These are phyloP conservation scores for Rosa rugosa DNA, from an alignment of 306 rosid genomes.

Conservation along the genomic window DNA sequence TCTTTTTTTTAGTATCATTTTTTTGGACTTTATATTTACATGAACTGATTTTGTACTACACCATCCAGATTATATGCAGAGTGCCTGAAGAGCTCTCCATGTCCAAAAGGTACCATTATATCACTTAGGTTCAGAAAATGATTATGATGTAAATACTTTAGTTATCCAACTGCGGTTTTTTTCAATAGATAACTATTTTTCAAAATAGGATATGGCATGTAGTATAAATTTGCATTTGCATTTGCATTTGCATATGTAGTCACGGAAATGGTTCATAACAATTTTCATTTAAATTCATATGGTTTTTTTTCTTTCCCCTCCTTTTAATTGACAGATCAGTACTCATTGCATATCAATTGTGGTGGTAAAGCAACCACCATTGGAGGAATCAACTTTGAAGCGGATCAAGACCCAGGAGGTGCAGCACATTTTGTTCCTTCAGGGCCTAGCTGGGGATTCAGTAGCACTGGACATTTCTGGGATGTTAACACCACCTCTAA, in stretches of 20 bases:
- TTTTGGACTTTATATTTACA: background rate
- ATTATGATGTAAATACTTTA: background rate
- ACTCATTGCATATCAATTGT: slow-evolving; percentile 15
- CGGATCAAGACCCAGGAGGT: background rate
- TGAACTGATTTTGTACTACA: background rate
- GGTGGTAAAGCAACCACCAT: slow-evolving; percentile 1
- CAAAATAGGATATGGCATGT: background rate
- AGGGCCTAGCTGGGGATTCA: slow-evolving; percentile 42
- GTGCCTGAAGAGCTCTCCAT: slow-evolving; percentile 5
- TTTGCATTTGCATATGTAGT: background rate
- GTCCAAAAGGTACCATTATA: slow-evolving; percentile 25
- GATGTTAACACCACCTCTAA: slow-evolving; percentile 20
- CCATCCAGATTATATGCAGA: background rate
- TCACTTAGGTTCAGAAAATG: background rate
- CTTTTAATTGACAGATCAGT: background rate
- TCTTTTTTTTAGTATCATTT: background rate
- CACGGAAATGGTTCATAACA: background rate
- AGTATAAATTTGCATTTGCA: background rate
- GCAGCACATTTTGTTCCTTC: background rate
- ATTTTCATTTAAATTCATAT: background rate
- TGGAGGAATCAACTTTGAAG: background rate
- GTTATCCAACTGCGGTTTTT: background rate
- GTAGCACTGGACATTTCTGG: slow-evolving; percentile 51
- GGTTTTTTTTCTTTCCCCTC: background rate
- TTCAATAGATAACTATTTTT: background rate